Evolutionary conservation across 2,329 filamentous ascomycete species (phyloP).

Genomic region (Ceratocystis lukuohia): DNA sequence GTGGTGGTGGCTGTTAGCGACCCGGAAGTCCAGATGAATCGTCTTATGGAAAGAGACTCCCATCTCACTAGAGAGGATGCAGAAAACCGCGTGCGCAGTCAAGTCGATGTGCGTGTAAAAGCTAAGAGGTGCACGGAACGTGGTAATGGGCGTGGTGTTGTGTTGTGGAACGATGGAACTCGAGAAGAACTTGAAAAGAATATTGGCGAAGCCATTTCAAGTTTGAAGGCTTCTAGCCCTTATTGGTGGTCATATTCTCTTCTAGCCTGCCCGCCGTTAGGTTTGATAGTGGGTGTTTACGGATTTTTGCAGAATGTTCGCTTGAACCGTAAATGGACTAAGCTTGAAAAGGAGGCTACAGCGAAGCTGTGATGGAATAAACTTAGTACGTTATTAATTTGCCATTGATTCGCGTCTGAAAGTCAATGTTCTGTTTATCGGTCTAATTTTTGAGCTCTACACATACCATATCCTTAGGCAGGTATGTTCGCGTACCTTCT

Average conservation of each 20-base stretch:
- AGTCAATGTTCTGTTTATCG: too few relatives aligned
- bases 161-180: constrained; percentile 81
- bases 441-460: too few relatives aligned
- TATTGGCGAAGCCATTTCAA: constrained; percentile 51
- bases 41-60: constrained; percentile 60
- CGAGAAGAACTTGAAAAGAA: constrained; percentile 55
- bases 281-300: constrained; percentile 53
- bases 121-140: constrained; percentile 59
- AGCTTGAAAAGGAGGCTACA: constrained; percentile 37
- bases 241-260: constrained; percentile 72
- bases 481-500: neutral
- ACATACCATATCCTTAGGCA: too few relatives aligned
- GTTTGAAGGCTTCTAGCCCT: constrained; percentile 51
- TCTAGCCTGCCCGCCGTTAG: constrained; percentile 60
- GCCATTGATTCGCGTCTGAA: too few relatives aligned
- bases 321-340: constrained; percentile 59
- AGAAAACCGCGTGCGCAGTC: constrained; percentile 69
- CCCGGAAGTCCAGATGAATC: constrained; percentile 65
- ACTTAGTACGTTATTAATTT: neutral
- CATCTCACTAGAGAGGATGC: constrained; percentile 79
- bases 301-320: constrained; percentile 55
- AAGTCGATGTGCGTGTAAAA: constrained; percentile 76
- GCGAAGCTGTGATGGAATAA: constrained; percentile 29
- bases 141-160: constrained; percentile 52
- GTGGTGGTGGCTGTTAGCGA: constrained; percentile 78